Evolutionary conservation across 495 filamentous ascomycete species (phyloP), one percentile per base, ranked within the genome.

Genomic region (Cercophora sp.): DNA sequence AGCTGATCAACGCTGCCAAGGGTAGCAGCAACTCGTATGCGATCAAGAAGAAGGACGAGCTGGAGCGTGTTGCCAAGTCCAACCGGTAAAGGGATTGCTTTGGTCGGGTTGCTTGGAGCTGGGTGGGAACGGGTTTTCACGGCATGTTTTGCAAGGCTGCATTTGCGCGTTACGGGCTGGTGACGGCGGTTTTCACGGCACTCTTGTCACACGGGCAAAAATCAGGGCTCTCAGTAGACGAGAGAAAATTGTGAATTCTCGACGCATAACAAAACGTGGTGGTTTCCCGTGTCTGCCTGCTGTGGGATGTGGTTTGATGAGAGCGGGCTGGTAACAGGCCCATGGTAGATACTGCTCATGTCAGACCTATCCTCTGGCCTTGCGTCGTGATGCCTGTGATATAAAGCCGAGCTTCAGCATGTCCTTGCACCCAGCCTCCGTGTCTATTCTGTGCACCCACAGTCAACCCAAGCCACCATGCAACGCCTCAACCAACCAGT

Each of bases 21-120:
- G 93, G 93, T 62, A 91, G 87, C 85, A 92, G 87, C 77, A 99
- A 99, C 88, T 95, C 89, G 58, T 99, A 97, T 71, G 93, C 93
- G 58, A 99, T 99, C 83, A 99, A 99, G 89, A 99, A 99, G 89
- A 99, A 99, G 91, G 93, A 99, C 75, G 94, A 99, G 86, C 75
- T 99, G 78, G 93, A 98, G 86, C 93, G 93, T 87, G 93, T 98
- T 71, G 93, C 93, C 76, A 98, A 98, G 89, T 88, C 83, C 79
- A 98, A 98, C 85, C 88, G 93, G 86, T 98, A 97, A 75, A 73
- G 49, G 39, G 61, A 54, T 61, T 48, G 45, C 57, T 58, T 65
- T 64, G 66, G 62, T 65, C n/a, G 60, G 55, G 47, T 39, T 54
- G 58, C 70, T 73, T 68, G 62, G 42, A 59, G 61, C 50, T 47